These are phyloP conservation scores for Elaeis oleifera DNA, from an alignment of 202 grass and related monocot genomes.

Conservation along the genomic window DNA sequence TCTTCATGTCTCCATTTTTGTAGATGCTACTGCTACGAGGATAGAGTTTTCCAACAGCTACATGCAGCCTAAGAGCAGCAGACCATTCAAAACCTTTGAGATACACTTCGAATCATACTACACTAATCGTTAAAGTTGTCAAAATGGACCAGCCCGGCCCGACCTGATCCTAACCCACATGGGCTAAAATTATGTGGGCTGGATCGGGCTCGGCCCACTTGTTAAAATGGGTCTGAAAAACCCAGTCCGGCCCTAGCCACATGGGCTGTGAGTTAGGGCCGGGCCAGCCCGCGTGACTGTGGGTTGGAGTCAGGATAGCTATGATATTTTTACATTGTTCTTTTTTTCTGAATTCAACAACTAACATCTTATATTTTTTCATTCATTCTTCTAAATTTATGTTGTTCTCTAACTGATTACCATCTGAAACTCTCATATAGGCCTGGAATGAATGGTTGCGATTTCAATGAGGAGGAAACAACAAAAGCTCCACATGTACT, in stretches of 20 bases:
- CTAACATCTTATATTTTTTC: too few relatives aligned
- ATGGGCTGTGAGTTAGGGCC: too few relatives aligned
- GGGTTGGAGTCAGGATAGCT: too few relatives aligned
- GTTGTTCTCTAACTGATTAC: too few relatives aligned
- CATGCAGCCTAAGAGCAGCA: conserved; percentile 83
- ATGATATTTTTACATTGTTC: too few relatives aligned
- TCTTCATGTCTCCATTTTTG: not conserved
- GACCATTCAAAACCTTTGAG: conserved; percentile 93
- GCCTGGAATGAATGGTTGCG: conserved; percentile 78
- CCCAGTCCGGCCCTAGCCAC: too few relatives aligned
- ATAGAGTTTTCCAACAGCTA: conserved; percentile 78
- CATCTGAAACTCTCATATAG: conserved; percentile 39
- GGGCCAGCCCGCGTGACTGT: too few relatives aligned
- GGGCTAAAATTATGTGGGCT: too few relatives aligned
- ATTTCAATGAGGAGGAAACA: conserved; percentile 80
- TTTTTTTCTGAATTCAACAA: too few relatives aligned
- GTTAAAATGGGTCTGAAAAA: too few relatives aligned
- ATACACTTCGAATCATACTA: conserved; percentile 78
- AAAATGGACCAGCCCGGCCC: not conserved
- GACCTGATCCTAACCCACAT: not conserved
- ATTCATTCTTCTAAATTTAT: too few relatives aligned
- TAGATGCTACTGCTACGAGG: conserved; percentile 63
- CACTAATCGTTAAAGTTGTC: conserved; percentile 34
- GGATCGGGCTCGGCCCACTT: too few relatives aligned
- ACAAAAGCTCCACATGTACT: conserved; percentile 64